A percentile compares a stretch with the other conserved stretches of the same genome.
These are phyloP conservation scores for Mycena amicta DNA, from an alignment of 768 basidiomycete genomes.

Conservation along the genomic window DNA sequence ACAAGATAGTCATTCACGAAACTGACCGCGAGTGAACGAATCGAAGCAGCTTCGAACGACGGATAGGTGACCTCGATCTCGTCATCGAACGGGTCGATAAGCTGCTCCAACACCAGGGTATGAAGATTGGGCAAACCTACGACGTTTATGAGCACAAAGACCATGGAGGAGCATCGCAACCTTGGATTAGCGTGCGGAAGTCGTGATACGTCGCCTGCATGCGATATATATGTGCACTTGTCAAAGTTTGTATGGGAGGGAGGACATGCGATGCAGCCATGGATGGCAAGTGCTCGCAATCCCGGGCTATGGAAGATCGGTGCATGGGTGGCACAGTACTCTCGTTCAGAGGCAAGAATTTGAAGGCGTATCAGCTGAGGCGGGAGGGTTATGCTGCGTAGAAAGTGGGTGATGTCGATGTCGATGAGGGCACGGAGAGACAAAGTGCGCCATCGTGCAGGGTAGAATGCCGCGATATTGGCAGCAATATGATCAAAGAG, in stretches of 20 bases:
- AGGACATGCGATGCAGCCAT: conserved; percentile 18
- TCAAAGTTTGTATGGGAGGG: conserved; percentile 13
- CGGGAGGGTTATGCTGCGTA: background rate
- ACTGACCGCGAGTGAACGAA: conserved; percentile 29
- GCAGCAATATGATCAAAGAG: background rate
- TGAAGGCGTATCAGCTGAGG: background rate
- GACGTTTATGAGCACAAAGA: background rate
- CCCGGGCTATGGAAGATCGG: conserved; percentile 9
- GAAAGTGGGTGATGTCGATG: background rate
- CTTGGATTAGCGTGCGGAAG: conserved; percentile 13
- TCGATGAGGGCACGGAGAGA: background rate
- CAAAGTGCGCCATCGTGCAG: background rate
- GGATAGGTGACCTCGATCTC: conserved; percentile 14
- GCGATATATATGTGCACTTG: conserved; percentile 9
- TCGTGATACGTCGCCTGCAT: conserved; percentile 10
- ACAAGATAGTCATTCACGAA: conserved; percentile 11
- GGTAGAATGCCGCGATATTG: background rate
- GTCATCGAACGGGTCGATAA: conserved; percentile 22
- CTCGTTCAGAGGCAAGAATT: background rate
- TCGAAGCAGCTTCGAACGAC: conserved; percentile 24
- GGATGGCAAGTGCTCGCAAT: conserved; percentile 12
- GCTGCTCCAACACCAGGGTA: conserved; percentile 11
- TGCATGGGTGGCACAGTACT: background rate
- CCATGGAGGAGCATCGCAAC: conserved; percentile 4
- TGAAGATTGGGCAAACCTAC: conserved; percentile 11